Percentiles rank a stretch among this genome's conserved stretches.
Conservation (phyloP, 2,329 filamentous ascomycete species). For the Diaporthe velutina region DNA sequence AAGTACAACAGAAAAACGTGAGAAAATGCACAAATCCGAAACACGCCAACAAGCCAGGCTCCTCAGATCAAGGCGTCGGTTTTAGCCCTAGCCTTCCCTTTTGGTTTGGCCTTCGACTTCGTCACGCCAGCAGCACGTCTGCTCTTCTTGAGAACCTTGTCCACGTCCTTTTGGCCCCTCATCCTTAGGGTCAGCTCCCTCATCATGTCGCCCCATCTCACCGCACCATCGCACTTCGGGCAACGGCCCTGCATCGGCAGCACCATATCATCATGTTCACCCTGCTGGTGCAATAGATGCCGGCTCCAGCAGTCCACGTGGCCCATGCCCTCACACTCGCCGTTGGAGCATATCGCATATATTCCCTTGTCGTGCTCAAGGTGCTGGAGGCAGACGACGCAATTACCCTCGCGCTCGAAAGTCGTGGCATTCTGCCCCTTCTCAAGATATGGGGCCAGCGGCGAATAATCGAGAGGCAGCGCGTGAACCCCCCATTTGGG, state of each 20-base stretch:
- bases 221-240: constrained; percentile 72
- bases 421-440: constrained; percentile 67
- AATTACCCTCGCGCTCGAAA: constrained; percentile 69
- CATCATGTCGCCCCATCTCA: constrained; percentile 83
- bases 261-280: constrained; percentile 56
- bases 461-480: constrained; percentile 67
- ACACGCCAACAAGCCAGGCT: background rate
- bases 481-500: constrained; percentile 63
- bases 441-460: constrained; percentile 65
- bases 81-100: constrained; percentile 25
- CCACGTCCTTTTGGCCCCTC: constrained; percentile 77
- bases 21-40: background rate
- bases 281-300: constrained; percentile 57
- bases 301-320: constrained; percentile 72
- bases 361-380: constrained; percentile 64
- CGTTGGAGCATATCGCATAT: constrained; percentile 68
- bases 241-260: constrained; percentile 79
- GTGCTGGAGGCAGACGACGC: constrained; percentile 63
- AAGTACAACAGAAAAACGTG: background rate
- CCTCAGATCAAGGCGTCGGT: background rate
- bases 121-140: constrained; percentile 37
- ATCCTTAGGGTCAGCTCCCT: constrained; percentile 83
- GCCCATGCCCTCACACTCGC: constrained; percentile 67
- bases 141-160: constrained; percentile 72
- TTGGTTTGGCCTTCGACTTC: constrained; percentile 45